A percentile compares a stretch with the other conserved stretches of the same genome.
phyloP scores from a whole-genome alignment of 805 yeast genomes.

The Candida coquimbonensis region DNA sequence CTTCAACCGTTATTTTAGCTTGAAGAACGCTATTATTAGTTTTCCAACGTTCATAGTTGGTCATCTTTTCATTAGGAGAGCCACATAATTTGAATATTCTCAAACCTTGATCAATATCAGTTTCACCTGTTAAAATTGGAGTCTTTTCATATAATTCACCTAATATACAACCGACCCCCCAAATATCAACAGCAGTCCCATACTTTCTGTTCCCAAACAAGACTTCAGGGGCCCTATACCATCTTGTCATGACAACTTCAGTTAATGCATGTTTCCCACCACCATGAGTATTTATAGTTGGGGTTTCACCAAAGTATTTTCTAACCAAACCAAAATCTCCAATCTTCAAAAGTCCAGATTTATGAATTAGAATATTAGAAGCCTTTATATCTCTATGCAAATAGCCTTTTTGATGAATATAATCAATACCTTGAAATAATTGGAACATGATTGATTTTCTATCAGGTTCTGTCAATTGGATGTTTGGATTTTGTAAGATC shows the following conservation, averaged over 20 bases:
- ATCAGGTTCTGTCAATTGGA: conserved; percentile 53
- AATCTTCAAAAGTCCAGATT: conserved; percentile 70
- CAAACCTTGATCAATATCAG: conserved; percentile 85
- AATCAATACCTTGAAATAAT: conserved; percentile 71
- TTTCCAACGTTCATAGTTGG: conserved; percentile 28
- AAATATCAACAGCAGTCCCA: conserved; percentile 92
- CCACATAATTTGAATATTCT: conserved; percentile 79
- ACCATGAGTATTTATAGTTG: conserved; percentile 38
- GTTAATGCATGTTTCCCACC: conserved; percentile 45
- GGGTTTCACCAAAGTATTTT: conserved; percentile 54
- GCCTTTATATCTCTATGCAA: conserved; percentile 92
- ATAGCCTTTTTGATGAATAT: conserved; percentile 55
- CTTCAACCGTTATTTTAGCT: conserved; percentile 20
- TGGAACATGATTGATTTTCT: conserved; percentile 81
- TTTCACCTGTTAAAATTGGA: conserved; percentile 80
- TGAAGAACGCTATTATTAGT: conserved; percentile 4
- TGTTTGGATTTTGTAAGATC: conserved; percentile 69
- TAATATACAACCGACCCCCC: conserved; percentile 97
- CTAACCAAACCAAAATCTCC: conserved; percentile 97
- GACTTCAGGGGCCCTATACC: conserved; percentile 97
- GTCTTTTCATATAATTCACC: conserved; percentile 79
- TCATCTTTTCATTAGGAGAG: conserved; percentile 46
- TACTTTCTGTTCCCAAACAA: conserved; percentile 78
- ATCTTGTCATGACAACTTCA: conserved; percentile 84
- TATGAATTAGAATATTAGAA: conserved; percentile 83